These are phyloP conservation scores for Aspergillus sp. DNA, from an alignment of 2,329 filamentous ascomycete species.

Conservation along the genomic window DNA sequence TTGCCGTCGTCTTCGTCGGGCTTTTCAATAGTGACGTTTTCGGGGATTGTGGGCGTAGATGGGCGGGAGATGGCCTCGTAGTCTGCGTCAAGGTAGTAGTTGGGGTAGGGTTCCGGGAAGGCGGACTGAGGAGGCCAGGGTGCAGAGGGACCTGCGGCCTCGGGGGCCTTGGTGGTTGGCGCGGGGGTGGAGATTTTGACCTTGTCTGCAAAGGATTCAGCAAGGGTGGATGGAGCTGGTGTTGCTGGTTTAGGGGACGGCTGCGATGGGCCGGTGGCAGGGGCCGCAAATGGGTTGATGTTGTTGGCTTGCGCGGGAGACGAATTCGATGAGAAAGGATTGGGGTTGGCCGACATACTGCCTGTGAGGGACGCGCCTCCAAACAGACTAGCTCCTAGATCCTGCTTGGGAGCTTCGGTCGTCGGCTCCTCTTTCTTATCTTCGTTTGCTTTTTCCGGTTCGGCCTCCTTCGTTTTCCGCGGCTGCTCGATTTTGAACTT, in stretches of 20 bases:
- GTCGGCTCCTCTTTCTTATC: conserved; percentile 5
- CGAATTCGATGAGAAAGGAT: conserved; percentile 49
- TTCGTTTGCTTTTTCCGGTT: conserved; percentile 6
- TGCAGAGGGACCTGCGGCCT: conserved; percentile 47
- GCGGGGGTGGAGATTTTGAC: conserved; percentile 47
- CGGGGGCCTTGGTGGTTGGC: conserved; percentile 21
- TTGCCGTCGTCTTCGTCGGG: conserved; percentile 32
- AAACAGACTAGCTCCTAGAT: conserved; percentile 59
- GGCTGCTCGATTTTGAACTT: conserved; percentile 32
- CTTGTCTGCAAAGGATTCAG: conserved; percentile 73
- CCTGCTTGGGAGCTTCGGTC: conserved; percentile 22
- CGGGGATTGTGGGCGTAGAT: conserved; percentile 46
- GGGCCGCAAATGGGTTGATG: conserved; percentile 59
- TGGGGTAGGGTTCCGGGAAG: conserved; percentile 68
- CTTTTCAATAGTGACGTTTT: conserved; percentile 42
- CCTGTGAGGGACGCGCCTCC: conserved; percentile 42
- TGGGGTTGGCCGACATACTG: conserved; percentile 37
- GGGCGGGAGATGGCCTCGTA: conserved; percentile 72
- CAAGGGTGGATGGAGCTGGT: conserved; percentile 48
- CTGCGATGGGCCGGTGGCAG: conserved; percentile 21
- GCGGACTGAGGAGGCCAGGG: conserved; percentile 69
- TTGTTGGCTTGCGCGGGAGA: conserved; percentile 23
- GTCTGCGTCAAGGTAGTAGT: conserved; percentile 82
- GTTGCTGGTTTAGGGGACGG: conserved; percentile 28
- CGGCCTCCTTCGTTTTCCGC: conserved; percentile 17